Conservation (phyloP, 2,329 filamentous ascomycete genomes). For the Colletotrichum sp. region DNA sequence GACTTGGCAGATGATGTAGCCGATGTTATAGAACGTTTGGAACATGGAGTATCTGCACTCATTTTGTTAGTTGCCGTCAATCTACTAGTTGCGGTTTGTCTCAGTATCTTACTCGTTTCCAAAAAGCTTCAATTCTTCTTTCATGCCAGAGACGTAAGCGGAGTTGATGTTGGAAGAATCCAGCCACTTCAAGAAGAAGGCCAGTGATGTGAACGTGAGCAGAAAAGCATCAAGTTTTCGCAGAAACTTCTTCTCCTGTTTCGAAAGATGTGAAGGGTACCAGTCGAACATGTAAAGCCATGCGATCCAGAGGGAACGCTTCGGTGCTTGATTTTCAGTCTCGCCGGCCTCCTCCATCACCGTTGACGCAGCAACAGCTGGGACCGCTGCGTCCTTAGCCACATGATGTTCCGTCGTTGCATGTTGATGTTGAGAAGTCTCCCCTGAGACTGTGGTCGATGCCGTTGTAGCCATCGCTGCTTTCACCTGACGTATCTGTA, state of each 20-base stretch:
- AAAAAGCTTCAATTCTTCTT: slow-evolving; percentile 35
- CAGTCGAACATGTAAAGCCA: slow-evolving; percentile 30
- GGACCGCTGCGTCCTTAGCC: not conserved
- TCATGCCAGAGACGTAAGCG: slow-evolving; percentile 45
- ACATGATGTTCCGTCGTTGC: not conserved
- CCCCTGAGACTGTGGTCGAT: not conserved
- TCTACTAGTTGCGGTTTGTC: not conserved
- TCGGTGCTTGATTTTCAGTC: slow-evolving; percentile 10
- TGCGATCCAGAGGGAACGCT: slow-evolving; percentile 18
- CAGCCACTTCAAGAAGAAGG: slow-evolving; percentile 25
- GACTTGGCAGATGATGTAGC: slow-evolving; percentile 21
- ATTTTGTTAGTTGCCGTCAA: not conserved
- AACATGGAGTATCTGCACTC: slow-evolving; percentile 13
- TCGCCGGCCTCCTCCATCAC: slow-evolving; percentile 51
- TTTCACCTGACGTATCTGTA: not conserved
- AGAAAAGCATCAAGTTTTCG: slow-evolving; percentile 27
- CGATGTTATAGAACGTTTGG: slow-evolving; percentile 20
- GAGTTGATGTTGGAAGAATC: slow-evolving; percentile 41
- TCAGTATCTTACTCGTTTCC: slow-evolving; percentile 31
- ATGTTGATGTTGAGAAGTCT: not conserved
- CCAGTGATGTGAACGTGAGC: slow-evolving; percentile 22
- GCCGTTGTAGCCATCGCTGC: not conserved
- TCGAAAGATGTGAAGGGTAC: slow-evolving; percentile 27
- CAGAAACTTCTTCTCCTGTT: slow-evolving; percentile 22
- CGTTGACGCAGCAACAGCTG: slow-evolving; percentile 46